Evolutionary conservation across 768 basidiomycete species (phyloP).

Genomic region (Chalciporus piperatus): DNA sequence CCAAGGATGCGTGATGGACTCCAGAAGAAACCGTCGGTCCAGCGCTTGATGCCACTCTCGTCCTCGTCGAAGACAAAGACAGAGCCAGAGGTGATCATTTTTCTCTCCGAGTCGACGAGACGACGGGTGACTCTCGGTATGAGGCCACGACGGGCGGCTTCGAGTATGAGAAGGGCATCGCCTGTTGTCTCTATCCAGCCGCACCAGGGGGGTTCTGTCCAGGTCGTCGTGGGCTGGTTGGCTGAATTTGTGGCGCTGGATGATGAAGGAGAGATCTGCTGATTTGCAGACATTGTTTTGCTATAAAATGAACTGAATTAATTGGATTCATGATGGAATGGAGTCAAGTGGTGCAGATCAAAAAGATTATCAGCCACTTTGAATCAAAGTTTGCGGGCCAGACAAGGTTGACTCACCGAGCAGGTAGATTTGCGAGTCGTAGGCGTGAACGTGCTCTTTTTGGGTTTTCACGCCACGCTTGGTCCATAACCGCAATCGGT

Average conservation of each 20-base stretch:
- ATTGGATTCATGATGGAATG: slow-evolving; percentile 14
- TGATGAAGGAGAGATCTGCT: slow-evolving; percentile 26
- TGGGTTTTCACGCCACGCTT: slow-evolving; percentile 33
- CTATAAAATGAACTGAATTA: slow-evolving; percentile 17
- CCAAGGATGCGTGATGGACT: slow-evolving; percentile 89
- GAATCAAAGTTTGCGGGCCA: slow-evolving; percentile 42
- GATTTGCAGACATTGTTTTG: slow-evolving; percentile 30
- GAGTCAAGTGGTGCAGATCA: slow-evolving; percentile 26
- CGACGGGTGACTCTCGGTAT: slow-evolving; percentile 91
- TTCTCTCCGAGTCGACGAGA: slow-evolving; percentile 87
- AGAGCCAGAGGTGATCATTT: slow-evolving; percentile 89
- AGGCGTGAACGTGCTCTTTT: slow-evolving; percentile 41
- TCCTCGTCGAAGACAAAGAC: slow-evolving; percentile 98
- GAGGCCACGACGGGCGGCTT: slow-evolving; percentile 85
- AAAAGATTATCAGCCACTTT: slow-evolving; percentile 37
- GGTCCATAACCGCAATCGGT: slow-evolving; percentile 29
- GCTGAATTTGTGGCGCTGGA: slow-evolving; percentile 23
- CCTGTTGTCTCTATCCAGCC: slow-evolving; percentile 96
- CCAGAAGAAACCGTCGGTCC: slow-evolving; percentile 98
- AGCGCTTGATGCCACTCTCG: slow-evolving; percentile 95
- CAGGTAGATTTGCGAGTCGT: slow-evolving; percentile 59
- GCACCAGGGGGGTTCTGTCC: slow-evolving; percentile 88
- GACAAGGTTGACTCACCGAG: slow-evolving; percentile 75
- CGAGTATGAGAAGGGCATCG: slow-evolving; percentile 95
- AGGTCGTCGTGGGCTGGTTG: slow-evolving; percentile 43